Evolutionary conservation across 805 yeast genomes (phyloP), one percentile per base, ranked within the genome.

Genomic region (Monosporozyma yasuniensis): DNA sequence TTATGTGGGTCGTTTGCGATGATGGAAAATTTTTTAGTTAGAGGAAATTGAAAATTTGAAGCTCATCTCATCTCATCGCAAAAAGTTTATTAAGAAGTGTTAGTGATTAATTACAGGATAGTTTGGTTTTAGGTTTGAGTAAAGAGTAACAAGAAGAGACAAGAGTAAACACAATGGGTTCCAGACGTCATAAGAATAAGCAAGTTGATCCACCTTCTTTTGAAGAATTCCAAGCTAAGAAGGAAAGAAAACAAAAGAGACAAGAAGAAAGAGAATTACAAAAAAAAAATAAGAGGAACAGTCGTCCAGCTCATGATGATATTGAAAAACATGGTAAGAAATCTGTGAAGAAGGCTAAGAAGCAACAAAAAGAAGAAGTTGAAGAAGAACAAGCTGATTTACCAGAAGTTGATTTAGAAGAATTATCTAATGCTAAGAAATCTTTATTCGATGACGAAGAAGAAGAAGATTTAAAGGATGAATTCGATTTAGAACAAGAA

Each of bases 121-220:
- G n/a, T n/a, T n/a, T n/a, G n/a, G n/a, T n/a, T 28, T 5, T 11
- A 28, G 32, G 27, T 39, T 41, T 21, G 14, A 41, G 28, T 5
- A 9, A 2, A 23, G 30, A 14, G 4, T 10, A 2, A 25, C 28
- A n/a, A 41, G n/a, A 11, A 35, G 9, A 16, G n/a, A n/a, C n/a
- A n/a, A n/a, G 19, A 11, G n/a, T 12, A 39, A 23, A n/a, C n/a
- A n/a, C 3, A 48, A 87, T 90, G 96, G 98, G 98, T 67, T 70
- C 72, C 54, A 84, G 96, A 79, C 83, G 87, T 74, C 87, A 87
- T 52, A 88, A 84, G 70, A 84, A 87, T 61, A 91, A 87, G 75
- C 98, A 91, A 72, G 93, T 88, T 44, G 86, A 78, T 52, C 98
- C 98, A 58, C 96, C 96, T 34, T 65, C 89, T 5, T 73, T 83